Evolutionary conservation across 257 asterid genomes (phyloP).

Genomic region (Solanum peruvianum): DNA sequence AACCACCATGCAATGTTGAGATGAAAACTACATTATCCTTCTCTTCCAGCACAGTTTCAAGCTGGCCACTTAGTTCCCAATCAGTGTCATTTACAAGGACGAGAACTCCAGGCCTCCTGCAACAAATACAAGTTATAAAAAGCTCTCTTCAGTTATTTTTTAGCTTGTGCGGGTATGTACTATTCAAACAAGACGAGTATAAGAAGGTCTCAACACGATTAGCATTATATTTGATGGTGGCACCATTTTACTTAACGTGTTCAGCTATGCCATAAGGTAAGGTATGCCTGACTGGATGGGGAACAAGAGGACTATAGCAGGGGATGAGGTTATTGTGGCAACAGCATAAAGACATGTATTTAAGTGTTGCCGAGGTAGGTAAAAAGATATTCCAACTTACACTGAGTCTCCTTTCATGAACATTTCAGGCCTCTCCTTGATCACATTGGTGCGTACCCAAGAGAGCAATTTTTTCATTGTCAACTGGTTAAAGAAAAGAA

Average conservation of each 20-base stretch:
- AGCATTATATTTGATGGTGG: neutral
- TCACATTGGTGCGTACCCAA: constrained; percentile 82
- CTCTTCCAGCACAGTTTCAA: constrained; percentile 68
- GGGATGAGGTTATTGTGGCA: neutral
- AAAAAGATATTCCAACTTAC: constrained; percentile 33
- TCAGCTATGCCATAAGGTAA: neutral
- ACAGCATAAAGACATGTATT: neutral
- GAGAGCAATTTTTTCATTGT: constrained; percentile 73
- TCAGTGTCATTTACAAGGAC: constrained; percentile 81
- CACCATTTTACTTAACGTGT: neutral
- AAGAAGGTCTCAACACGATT: neutral
- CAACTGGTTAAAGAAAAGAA: constrained; percentile 28
- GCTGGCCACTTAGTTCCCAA: constrained; percentile 94
- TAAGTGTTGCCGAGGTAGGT: neutral
- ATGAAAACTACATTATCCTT: constrained; percentile 76
- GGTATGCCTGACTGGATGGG: neutral
- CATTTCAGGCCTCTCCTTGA: constrained; percentile 98
- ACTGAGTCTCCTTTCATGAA: constrained; percentile 94
- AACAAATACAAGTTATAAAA: neutral
- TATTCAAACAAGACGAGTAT: neutral
- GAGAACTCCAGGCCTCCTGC: constrained; percentile 91
- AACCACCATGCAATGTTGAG: constrained; percentile 93
- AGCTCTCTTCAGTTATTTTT: neutral
- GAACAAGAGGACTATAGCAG: neutral
- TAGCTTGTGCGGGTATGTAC: neutral